Evolutionary conservation across 768 basidiomycete genomes (phyloP).

Genomic region (Leccinum boreale): DNA sequence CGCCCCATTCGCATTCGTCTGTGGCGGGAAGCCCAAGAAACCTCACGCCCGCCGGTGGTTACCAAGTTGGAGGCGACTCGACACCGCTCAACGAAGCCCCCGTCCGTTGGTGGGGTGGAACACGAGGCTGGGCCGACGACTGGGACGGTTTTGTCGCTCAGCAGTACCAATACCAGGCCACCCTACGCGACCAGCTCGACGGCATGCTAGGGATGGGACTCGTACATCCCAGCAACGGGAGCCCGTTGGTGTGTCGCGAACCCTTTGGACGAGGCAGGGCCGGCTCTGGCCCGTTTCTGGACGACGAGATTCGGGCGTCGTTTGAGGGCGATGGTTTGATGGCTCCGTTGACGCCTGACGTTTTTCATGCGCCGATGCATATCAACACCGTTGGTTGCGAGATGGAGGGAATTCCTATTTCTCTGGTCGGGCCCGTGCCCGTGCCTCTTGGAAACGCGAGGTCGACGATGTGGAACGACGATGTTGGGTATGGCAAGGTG

Average conservation of each 20-base stretch:
- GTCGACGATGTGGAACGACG: neutral
- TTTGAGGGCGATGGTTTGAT: conserved; percentile 3
- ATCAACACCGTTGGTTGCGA: neutral
- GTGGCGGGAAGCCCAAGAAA: neutral
- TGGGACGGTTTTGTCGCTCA: conserved; percentile 9
- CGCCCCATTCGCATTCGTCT: neutral
- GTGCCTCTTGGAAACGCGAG: neutral
- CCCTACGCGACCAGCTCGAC: neutral
- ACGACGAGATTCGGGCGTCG: conserved; percentile 23
- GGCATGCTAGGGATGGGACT: neutral
- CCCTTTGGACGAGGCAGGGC: neutral
- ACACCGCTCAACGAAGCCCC: conserved; percentile 19
- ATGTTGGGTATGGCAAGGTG: neutral
- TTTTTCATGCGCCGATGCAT: neutral
- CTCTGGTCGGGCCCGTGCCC: conserved; percentile 8
- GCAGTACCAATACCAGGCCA: neutral
- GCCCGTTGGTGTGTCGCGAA: conserved; percentile 1
- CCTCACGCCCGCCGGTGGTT: neutral
- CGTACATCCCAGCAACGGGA: neutral
- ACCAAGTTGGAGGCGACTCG: neutral
- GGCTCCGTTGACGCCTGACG: neutral
- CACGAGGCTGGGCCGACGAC: conserved; percentile 16
- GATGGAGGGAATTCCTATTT: conserved; percentile 2
- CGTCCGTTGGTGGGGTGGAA: conserved; percentile 20
- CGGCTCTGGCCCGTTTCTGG: conserved; percentile 10